These are phyloP conservation scores for Escovopsis sp. DNA, from an alignment of 2,329 filamentous ascomycete species.

Conservation along the genomic window DNA sequence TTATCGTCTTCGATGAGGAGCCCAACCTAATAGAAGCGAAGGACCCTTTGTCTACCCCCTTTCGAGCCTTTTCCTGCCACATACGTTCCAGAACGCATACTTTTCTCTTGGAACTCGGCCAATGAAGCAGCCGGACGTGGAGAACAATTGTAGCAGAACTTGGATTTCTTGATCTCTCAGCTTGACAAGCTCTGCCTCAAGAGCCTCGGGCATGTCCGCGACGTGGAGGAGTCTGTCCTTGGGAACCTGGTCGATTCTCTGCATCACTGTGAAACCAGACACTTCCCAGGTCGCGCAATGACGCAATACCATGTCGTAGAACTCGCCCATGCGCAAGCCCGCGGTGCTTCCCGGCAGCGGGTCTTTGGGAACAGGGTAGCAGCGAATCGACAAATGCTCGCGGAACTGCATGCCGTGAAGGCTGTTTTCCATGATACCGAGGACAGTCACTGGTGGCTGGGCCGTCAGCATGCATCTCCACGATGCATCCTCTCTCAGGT, in stretches of 20 bases:
- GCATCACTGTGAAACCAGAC: neutral
- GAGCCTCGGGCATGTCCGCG: neutral
- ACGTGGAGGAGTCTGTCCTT: neutral
- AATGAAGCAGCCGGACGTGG: neutral
- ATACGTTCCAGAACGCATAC: neutral
- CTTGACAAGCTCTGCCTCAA: neutral
- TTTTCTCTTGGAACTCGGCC: neutral
- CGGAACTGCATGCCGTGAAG: slow-evolving; percentile 2
- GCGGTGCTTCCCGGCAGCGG: neutral
- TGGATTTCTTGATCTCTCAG: neutral
- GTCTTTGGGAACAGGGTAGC: neutral
- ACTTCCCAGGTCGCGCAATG: neutral
- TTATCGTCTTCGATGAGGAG: too few relatives aligned
- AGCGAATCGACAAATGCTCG: neutral
- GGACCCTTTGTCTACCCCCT: too few relatives aligned
- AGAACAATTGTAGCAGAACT: neutral
- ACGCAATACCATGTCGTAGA: slow-evolving; percentile 6
- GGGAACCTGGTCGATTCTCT: neutral
- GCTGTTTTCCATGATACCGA: neutral
- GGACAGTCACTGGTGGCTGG: slow-evolving; percentile 6
- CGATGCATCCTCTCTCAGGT: slow-evolving; percentile 7
- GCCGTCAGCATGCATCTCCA: slow-evolving; percentile 12
- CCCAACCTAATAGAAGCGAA: too few relatives aligned
- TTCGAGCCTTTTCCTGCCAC: neutral
- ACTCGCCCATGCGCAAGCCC: slow-evolving; percentile 9